Conservation (phyloP, 176 grass and related monocot species). For the Pontederia crassipes region DNA sequence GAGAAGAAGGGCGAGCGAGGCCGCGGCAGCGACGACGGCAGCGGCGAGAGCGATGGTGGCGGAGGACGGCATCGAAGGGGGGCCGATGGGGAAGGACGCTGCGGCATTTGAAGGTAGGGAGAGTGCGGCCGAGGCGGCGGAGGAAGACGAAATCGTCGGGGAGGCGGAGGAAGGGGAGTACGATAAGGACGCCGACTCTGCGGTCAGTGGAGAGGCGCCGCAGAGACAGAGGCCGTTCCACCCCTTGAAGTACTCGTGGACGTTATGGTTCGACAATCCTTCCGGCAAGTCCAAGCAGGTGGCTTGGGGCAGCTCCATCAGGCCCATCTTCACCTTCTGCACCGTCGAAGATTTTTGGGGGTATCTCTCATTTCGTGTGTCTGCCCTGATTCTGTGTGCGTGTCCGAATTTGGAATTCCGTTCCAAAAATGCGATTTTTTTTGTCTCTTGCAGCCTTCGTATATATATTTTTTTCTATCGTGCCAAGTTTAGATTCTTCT, state of each 20-base stretch:
- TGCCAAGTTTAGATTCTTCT: no score
- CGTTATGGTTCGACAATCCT: constrained; percentile 96
- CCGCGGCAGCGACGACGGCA: not conserved
- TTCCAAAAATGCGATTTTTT: no score
- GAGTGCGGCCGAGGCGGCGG: constrained; percentile 19
- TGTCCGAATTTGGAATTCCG: not conserved
- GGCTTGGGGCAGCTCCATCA: constrained; percentile 75
- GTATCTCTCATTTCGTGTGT: constrained; percentile 9
- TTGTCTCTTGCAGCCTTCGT: no score
- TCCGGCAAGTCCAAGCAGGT: constrained; percentile 37
- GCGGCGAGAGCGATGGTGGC: not conserved
- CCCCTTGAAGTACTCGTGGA: constrained; percentile 72
- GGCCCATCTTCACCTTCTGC: constrained; percentile 73
- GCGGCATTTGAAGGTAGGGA: not conserved
- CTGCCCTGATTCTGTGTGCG: not conserved
- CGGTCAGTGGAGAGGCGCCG: not conserved
- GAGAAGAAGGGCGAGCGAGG: not conserved
- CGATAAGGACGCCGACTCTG: constrained; percentile 22
- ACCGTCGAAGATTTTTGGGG: constrained; percentile 94
- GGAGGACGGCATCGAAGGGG: not conserved
- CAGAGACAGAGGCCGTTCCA: constrained; percentile 18
- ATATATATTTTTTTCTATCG: no score
- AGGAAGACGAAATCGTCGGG: constrained; percentile 5
- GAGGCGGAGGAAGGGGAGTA: constrained; percentile 60
- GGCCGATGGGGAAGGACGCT: not conserved